Percentiles rank a stretch among this genome's conserved stretches.
phyloP scores from a whole-genome alignment of 768 basidiomycete species.

The Austroboletus eburneus region DNA sequence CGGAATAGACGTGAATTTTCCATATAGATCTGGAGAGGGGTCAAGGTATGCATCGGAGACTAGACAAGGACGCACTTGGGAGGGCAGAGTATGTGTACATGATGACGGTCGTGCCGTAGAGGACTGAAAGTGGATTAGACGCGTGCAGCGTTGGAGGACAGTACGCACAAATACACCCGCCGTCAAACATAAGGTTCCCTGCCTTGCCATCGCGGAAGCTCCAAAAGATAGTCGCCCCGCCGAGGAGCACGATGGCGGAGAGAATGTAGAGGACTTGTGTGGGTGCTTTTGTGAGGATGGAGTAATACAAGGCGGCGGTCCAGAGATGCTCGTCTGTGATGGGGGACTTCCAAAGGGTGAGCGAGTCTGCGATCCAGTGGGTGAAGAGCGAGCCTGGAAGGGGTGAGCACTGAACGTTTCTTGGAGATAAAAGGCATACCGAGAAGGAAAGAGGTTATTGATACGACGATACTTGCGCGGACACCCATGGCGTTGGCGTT shows the following conservation, averaged over 20 bases:
- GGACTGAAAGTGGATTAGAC: conserved; percentile 44
- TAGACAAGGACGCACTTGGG: conserved; percentile 54
- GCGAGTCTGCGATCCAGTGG: conserved; percentile 91
- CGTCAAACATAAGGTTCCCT: conserved; percentile 88
- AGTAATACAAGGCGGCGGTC: conserved; percentile 80
- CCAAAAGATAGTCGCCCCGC: conserved; percentile 68
- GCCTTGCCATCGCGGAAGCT: conserved; percentile 74
- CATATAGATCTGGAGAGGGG: conserved; percentile 45
- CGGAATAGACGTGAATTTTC: conserved; percentile 58
- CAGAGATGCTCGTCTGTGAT: conserved; percentile 81
- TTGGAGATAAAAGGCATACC: conserved; percentile 36
- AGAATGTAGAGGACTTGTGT: conserved; percentile 53
- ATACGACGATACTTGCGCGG: conserved; percentile 70
- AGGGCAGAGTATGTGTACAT: conserved; percentile 77
- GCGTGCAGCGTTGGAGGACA: background rate
- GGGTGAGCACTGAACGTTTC: background rate
- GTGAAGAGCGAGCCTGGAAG: conserved; percentile 71
- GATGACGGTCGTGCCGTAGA: conserved; percentile 65
- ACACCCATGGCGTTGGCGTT: conserved; percentile 50
- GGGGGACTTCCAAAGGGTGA: conserved; percentile 86
- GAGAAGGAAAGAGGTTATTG: conserved; percentile 74
- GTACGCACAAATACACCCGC: conserved; percentile 77
- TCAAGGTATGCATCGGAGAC: conserved; percentile 4
- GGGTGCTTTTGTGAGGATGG: conserved; percentile 68
- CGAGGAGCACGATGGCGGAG: conserved; percentile 51